Evolutionary conservation across 805 yeast genomes (phyloP), one percentile per base, ranked within the genome.

Genomic region (Candida ascalaphidarum): DNA sequence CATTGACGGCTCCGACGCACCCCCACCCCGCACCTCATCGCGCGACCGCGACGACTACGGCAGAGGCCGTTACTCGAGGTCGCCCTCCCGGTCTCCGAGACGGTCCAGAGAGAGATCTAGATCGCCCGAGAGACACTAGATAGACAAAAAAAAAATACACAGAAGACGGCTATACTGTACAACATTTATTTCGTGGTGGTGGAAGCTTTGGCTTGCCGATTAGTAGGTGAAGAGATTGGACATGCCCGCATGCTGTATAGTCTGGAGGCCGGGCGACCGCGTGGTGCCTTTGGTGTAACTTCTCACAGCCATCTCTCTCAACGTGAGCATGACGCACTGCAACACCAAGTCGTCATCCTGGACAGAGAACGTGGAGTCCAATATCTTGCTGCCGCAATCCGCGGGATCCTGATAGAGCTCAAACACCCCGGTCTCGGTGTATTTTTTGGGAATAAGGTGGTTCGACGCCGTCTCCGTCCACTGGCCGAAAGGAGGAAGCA

Each of bases 401-500:
- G 36, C 33, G 11, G 33, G 35, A 25, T 51, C 52, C 34, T 61
- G 66, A 34, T 62, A 62, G 7, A 53, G 12, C 25, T 58, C 62
- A 12, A 61, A 27, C 27, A 34, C 46, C 10, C 62, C 67, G 11
- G 44, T 37, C 27, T 61, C 66, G 8, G 50, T 31, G 32, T 40
- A 61, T 34, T 47, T 58, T 28, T 55, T 60, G n/a, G 66, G 68
- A 11, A 57, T 28, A 3, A 51, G 16, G 14, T 40, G 35, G 13
- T 37, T 20, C 33, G 55, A 58, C 7, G 41, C 32, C 13, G 47
- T 25, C 32, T 60, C 65, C 25, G 41, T 43, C 25, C 51, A 58
- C 5, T 37, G 33, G 6, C 64, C 65, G 37, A 62, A 62, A 2
- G 67, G 66, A 2, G 68, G 68, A 28, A 50, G 33, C 11, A 52